These are phyloP conservation scores for Penicillium griseofulvum DNA, from an alignment of 2,329 filamentous ascomycete genomes.

Conservation along the genomic window DNA sequence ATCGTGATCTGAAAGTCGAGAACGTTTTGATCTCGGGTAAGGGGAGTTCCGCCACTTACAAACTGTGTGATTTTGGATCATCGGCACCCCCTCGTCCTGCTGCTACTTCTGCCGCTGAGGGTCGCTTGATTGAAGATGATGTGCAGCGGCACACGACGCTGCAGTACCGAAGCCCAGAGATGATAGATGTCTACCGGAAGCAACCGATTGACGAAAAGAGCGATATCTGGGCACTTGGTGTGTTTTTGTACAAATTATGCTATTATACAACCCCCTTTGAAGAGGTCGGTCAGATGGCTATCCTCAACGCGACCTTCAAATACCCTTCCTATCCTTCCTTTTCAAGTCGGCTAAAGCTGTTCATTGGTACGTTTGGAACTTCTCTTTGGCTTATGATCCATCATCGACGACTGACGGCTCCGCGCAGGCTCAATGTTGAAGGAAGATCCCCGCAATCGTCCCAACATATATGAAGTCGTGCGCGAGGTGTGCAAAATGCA, in stretches of 20 bases:
- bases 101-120: constrained; percentile 82
- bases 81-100: constrained; percentile 79
- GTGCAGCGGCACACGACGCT: constrained; percentile 95
- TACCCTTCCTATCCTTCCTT: constrained; percentile 87
- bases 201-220: constrained; percentile 98
- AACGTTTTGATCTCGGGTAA: constrained; percentile 84
- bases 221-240: constrained; percentile 95
- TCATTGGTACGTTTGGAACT: constrained; percentile 67
- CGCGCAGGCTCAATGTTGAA: constrained; percentile 77
- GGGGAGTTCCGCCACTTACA: constrained; percentile 72
- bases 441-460: constrained; percentile 74
- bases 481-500: constrained; percentile 86
- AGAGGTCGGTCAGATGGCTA: constrained; percentile 94
- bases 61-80: constrained; percentile 97
- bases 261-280: constrained; percentile 99
- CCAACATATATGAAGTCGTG: constrained; percentile 92
- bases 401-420: constrained; percentile 20
- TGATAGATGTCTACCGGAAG: constrained; percentile 97
- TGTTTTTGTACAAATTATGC: constrained; percentile 94
- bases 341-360: constrained; percentile 80
- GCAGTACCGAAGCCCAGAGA: constrained; percentile 96
- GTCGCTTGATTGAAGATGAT: constrained; percentile 90
- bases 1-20: constrained; percentile 95
- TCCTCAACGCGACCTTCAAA: constrained; percentile 91
- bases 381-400: background rate